Conservation (phyloP, 148 eudicot genomes). For the Chenopodium quinoa region DNA sequence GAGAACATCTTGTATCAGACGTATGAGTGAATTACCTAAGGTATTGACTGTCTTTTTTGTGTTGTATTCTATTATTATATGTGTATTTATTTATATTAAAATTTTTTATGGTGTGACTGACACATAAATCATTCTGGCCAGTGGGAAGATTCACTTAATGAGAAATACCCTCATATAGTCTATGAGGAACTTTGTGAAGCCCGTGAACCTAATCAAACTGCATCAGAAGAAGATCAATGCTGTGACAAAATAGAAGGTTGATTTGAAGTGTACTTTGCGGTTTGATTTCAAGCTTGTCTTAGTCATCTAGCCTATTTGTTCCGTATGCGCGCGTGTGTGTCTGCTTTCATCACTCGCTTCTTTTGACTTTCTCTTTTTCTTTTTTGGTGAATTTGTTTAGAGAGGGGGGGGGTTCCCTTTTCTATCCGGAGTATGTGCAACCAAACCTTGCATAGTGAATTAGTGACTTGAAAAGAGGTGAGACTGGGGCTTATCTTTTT, state of each 20-base stretch:
- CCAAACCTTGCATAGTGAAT: too few species aligned
- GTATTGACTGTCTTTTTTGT: slow-evolving; percentile 32
- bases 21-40: slow-evolving; percentile 81
- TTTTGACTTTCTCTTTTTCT: too few species aligned
- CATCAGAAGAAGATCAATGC: slow-evolving; percentile 28
- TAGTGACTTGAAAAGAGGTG: too few species aligned
- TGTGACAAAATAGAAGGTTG: slow-evolving; percentile 63
- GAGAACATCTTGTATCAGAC: slow-evolving; percentile 94
- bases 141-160: slow-evolving; percentile 51
- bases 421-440: background rate
- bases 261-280: background rate
- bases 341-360: background rate
- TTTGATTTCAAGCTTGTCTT: background rate
- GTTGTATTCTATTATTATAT: slow-evolving; percentile 10
- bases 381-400: too few species aligned
- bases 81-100: background rate
- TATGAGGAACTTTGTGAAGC: slow-evolving; percentile 37
- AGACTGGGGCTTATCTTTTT: too few species aligned
- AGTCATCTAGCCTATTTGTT: background rate
- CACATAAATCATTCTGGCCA: slow-evolving; percentile 18
- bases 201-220: slow-evolving; percentile 25
- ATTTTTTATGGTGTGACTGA: slow-evolving; percentile 21
- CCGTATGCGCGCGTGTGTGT: background rate
- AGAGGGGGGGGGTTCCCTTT: background rate
- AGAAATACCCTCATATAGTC: slow-evolving; percentile 50